Evolutionary conservation across 2,329 filamentous ascomycete genomes (phyloP), one percentile per base, ranked within the genome.

Genomic region (Fusarium burgessii): DNA sequence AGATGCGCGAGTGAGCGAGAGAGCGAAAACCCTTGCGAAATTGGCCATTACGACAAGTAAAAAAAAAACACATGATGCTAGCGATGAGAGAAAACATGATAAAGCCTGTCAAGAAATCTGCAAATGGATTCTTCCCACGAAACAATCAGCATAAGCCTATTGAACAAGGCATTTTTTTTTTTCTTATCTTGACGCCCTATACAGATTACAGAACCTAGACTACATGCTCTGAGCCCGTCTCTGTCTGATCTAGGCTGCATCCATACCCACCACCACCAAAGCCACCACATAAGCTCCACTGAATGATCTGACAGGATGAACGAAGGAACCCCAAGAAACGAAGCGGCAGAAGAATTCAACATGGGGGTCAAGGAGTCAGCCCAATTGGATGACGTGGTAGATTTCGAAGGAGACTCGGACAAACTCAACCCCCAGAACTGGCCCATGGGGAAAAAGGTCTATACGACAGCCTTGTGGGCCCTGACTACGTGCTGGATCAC

Each of bases 401-500:
- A 54, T 25, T 54, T 54, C 15, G 50, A 54, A 14, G 36, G 36
- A 7, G 50, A 54, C 18, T 14, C 35, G 2, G 50, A 54, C 50
- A 41, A 17, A 18, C 49, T 13, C 35, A 54, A 54, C 36, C 50
- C 50, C 18, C 50, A 54, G 25, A 54, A 54, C 6, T 54, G 50
- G 50, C 50, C 50, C 35, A 54, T 42, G 25, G 36, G 35, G 50
- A 42, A 54, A 32, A 54, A 54, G 35, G 50, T 54, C 18, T 54
- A 42, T 12, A 54, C 50, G n/a, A 42, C 50, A 29, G 50, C 36
- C 50, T 35, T 54, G 50, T 54, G 36, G 50, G 50, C 50, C 50
- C 25, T 54, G 35, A 54, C 36, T 6, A 54, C 50, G 1, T 54
- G 50, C 50, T 54, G 36, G 50, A 54, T 54, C 35, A 54, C 50